Percentiles rank a stretch among this genome's conserved stretches.
phyloP scores from a whole-genome alignment of 2,329 filamentous ascomycete species.

The Fusarium siculi region DNA sequence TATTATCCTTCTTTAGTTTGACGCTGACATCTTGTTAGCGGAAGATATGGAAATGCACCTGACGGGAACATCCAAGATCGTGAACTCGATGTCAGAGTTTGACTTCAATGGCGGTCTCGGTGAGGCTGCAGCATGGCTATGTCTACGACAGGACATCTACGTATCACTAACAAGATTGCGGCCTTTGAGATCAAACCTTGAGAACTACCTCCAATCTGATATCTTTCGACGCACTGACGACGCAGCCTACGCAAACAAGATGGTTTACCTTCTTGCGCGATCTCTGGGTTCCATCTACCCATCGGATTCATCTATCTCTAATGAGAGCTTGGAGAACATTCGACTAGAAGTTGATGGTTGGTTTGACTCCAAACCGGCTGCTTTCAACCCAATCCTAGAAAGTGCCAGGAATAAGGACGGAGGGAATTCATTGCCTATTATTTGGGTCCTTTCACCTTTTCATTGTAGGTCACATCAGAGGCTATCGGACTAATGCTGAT shows the following conservation, averaged over 20 bases:
- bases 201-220: neutral
- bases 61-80: neutral
- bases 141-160: neutral
- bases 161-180: neutral
- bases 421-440: neutral
- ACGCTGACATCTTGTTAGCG: neutral
- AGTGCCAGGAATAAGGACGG: neutral
- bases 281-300: neutral
- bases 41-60: conserved; percentile 5
- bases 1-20: neutral
- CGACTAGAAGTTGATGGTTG: neutral
- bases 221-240: neutral
- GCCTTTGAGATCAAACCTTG: neutral
- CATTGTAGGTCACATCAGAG: neutral
- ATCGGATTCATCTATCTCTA: neutral
- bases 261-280: neutral
- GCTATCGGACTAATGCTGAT: neutral
- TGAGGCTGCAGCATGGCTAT: neutral
- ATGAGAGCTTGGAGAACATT: neutral
- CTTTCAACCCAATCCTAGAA: neutral
- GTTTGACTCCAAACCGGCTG: neutral
- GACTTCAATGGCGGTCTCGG: conserved; percentile 2
- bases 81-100: neutral
- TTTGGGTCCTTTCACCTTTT: conserved; percentile 1
- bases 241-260: neutral